phyloP scores from a whole-genome alignment of 2,329 filamentous ascomycete genomes.

The Venturia asperata region DNA sequence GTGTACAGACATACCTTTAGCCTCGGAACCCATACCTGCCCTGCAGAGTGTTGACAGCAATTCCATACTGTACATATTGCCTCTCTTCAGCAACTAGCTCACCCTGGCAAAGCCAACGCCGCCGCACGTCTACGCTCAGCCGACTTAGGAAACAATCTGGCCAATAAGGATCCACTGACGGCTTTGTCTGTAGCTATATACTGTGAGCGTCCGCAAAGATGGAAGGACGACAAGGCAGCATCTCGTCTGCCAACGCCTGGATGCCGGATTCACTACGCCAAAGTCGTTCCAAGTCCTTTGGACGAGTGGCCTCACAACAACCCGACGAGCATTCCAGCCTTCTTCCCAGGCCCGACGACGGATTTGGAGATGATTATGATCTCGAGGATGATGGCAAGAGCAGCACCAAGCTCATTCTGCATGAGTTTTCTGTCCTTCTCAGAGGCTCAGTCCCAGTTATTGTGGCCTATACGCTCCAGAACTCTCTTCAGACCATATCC shows the following conservation, averaged over 20 bases:
- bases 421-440: slow-evolving; percentile 61
- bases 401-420: slow-evolving; percentile 34
- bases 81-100: slow-evolving; percentile 1
- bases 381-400: slow-evolving; percentile 30
- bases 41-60: background rate
- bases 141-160: background rate
- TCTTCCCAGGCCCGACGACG: slow-evolving; percentile 35
- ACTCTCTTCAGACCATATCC: slow-evolving; percentile 74
- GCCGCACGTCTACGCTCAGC: background rate
- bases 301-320: background rate
- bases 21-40: background rate
- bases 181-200: background rate
- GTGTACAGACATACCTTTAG: background rate
- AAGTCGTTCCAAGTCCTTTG: slow-evolving; percentile 14
- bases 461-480: slow-evolving; percentile 77
- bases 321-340: slow-evolving; percentile 40
- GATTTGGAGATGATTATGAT: slow-evolving; percentile 30
- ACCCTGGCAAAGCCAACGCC: background rate
- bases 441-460: slow-evolving; percentile 70
- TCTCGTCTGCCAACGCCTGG: slow-evolving; percentile 25
- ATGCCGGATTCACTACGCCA: slow-evolving; percentile 24
- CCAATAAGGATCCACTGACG: background rate
- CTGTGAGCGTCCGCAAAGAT: slow-evolving; percentile 21
- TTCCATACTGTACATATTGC: background rate
- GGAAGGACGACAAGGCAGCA: slow-evolving; percentile 25